phyloP scores from a whole-genome alignment of 1,139 yeast species.

The Magnusiomyces clavatus region DNA sequence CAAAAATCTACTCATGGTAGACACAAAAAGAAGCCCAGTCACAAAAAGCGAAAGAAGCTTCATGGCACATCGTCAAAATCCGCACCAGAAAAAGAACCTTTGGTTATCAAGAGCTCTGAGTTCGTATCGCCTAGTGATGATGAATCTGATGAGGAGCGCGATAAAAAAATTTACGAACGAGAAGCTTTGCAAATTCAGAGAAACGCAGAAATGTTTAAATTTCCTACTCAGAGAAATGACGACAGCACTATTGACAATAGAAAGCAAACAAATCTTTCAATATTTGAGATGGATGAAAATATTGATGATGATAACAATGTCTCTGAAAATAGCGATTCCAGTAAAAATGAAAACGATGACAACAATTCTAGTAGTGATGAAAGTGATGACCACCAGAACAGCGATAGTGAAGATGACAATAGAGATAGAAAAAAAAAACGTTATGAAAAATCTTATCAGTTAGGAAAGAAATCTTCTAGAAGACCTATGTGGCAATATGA shows the following conservation, averaged over 20 bases:
- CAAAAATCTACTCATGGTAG: not conserved
- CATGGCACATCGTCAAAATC: conserved; percentile 4
- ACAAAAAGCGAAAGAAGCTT: conserved; percentile 4
- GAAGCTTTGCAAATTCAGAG: conserved; percentile 46
- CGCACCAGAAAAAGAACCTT: conserved; percentile 14
- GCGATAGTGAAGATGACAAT: no score
- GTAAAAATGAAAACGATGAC: no score
- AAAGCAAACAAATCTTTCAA: not conserved
- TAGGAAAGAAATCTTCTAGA: not conserved
- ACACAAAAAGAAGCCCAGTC: not conserved
- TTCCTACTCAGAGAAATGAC: not conserved
- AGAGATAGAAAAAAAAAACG: not conserved
- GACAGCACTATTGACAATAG: not conserved
- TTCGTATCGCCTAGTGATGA: conserved; percentile 60
- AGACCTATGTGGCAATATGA: conserved; percentile 8
- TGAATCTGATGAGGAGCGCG: conserved; percentile 54
- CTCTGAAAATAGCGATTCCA: not conserved
- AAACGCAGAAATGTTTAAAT: conserved; percentile 21
- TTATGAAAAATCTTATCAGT: not conserved
- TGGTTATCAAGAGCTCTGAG: conserved; percentile 29
- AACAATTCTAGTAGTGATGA: no score
- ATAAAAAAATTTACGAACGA: conserved; percentile 46
- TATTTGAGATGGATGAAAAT: conserved; percentile 25
- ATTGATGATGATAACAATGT: conserved; percentile 10
- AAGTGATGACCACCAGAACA: no score